Conservation (phyloP, 2,329 filamentous ascomycete species). For the Hymenotorrendiella dingleyae region DNA sequence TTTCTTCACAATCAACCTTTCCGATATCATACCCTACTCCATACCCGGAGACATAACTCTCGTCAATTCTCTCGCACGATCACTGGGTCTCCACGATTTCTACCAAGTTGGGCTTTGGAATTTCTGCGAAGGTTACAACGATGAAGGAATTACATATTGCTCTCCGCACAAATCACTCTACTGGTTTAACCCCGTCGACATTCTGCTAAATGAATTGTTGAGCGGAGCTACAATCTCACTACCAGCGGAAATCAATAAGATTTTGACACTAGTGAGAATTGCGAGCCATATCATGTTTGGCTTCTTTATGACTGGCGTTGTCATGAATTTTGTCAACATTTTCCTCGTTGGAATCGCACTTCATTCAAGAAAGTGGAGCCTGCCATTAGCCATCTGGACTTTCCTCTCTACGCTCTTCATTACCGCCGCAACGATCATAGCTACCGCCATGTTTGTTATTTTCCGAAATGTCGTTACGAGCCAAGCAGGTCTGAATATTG, state of each 20-base stretch:
- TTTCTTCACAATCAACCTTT: constrained; percentile 79
- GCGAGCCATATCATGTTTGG: constrained; percentile 85
- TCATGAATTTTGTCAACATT: constrained; percentile 67
- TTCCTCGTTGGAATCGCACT: constrained; percentile 46
- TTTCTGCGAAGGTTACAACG: constrained; percentile 80
- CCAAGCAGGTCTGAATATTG: constrained; percentile 70
- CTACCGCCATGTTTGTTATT: constrained; percentile 77
- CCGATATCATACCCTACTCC: constrained; percentile 52
- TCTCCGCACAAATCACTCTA: constrained; percentile 65
- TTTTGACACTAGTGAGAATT: constrained; percentile 67
- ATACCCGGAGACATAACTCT: constrained; percentile 52
- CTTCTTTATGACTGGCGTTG: constrained; percentile 68
- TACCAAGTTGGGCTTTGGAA: constrained; percentile 91
- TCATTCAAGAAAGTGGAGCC: constrained; percentile 50
- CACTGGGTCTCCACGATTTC: constrained; percentile 85
- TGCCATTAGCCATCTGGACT: constrained; percentile 63
- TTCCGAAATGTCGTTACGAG: constrained; percentile 71
- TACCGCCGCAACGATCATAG: constrained; percentile 65
- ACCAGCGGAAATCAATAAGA: constrained; percentile 65
- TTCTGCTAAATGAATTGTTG: constrained; percentile 74
- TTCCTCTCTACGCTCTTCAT: constrained; percentile 63
- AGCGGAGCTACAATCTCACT: constrained; percentile 77
- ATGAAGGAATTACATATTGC: constrained; percentile 70
- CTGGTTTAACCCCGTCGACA: constrained; percentile 87
- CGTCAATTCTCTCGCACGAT: constrained; percentile 82